Evolutionary conservation across 768 basidiomycete genomes (phyloP).

Genomic region (Lactarius deliciosus): DNA sequence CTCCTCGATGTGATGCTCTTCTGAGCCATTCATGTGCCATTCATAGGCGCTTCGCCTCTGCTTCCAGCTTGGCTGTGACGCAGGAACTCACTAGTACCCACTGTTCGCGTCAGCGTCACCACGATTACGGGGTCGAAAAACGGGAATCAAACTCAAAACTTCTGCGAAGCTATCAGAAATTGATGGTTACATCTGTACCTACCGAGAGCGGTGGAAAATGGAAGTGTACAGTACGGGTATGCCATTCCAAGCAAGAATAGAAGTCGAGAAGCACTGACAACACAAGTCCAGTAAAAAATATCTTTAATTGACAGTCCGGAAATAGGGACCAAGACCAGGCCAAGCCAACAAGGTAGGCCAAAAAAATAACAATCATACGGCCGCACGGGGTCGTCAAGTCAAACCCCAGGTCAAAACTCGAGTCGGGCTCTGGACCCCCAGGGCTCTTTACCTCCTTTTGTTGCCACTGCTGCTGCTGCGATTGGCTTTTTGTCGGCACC

Average conservation of each 20-base stretch:
- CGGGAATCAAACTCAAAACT: not conserved
- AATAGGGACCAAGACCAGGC: not conserved
- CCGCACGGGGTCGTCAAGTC: constrained; percentile 24
- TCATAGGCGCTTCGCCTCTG: too few species aligned
- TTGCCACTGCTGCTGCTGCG: not conserved
- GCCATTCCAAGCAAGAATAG: not conserved
- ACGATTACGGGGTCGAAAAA: not conserved
- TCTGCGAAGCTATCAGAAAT: not conserved
- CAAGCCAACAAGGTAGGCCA: not conserved
- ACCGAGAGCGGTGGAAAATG: not conserved
- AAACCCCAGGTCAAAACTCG: constrained; percentile 20
- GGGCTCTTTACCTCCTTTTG: not conserved
- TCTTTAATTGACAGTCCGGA: not conserved
- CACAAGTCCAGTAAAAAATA: too few species aligned
- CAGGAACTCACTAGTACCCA: not conserved
- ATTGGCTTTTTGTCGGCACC: too few species aligned
- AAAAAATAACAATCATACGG: too few species aligned
- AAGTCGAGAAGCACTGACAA: too few species aligned
- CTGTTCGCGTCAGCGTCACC: not conserved
- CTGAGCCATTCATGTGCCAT: too few species aligned
- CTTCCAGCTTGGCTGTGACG: too few species aligned
- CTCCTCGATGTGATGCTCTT: too few species aligned
- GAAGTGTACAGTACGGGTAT: not conserved
- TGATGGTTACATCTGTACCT: not conserved
- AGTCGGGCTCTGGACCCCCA: constrained; percentile 13